Evolutionary conservation across 495 filamentous ascomycete genomes (phyloP), one percentile per base, ranked within the genome.

Genomic region (Penicillium salamii): DNA sequence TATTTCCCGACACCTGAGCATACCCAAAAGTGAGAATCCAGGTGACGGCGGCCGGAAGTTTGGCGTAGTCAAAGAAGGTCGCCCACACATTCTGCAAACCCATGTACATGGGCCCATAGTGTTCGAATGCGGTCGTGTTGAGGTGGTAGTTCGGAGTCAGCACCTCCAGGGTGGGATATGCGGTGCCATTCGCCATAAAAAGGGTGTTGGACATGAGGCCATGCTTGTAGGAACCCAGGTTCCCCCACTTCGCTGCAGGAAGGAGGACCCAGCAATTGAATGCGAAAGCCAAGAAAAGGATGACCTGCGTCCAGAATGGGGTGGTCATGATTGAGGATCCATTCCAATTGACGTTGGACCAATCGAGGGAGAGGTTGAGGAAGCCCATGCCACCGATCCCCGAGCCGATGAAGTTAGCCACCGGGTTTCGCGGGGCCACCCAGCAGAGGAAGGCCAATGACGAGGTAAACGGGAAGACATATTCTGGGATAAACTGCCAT

Each of bases 361-460:
- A 83, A 42, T 83, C 76, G 33, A 81, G 58, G 11, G 70, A 72
- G 8, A 81, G 64, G 43, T 83, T 83, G 28, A 83, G 63, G 47
- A 81, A 74, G 0, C 79, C 78, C 78, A 83, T 81, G 7, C 78
- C 79, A 1, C 79, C 78, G 17, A 79, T 63, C 0, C 79, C 79
- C 5, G 74, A 74, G 3, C 79, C 79, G 17, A 81, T 70, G 50
- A 81, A 83, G 55, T 83, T 83, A 55, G 77, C 78, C 3, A 77
- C 67, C 6, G 68, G 58, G 51, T 79, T 81, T 14, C 68, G 67
- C 7, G 78, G 78, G 6, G 79, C 78, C 12, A 83, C 77, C 79
- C 79, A 81, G 64, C 79, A 83, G n/a, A 83, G 68, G 42, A 81
- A 81, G 2, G 79, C 77, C 9, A 83, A 64, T 0, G 79, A 83